A percentile compares a stretch with the other conserved stretches of the same genome.
Evolutionary conservation across 108 stramenopile genomes (phyloP).

Genomic region (Phaeodactylum tricornutum): DNA sequence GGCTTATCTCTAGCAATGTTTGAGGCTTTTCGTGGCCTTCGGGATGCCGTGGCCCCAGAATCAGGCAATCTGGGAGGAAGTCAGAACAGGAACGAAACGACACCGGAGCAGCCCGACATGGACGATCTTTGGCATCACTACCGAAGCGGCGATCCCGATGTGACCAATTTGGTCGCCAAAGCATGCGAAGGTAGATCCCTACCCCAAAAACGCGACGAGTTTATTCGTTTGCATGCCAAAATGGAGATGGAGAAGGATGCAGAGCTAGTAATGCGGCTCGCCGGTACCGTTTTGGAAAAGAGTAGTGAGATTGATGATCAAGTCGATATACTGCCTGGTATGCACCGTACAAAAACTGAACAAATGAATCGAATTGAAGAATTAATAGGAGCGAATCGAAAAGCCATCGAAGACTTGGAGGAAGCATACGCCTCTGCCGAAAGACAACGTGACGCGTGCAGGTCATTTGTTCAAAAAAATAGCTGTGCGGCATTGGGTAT

Average conservation of each 20-base stretch:
- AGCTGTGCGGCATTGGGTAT: slow-evolving; percentile 67
- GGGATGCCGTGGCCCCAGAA: slow-evolving; percentile 75
- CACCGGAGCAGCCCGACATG: slow-evolving; percentile 24
- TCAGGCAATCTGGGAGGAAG: slow-evolving; percentile 38
- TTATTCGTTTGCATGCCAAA: slow-evolving; percentile 32
- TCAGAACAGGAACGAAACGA: slow-evolving; percentile 8
- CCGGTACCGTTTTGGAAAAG: slow-evolving; percentile 51
- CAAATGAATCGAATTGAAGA: slow-evolving; percentile 63
- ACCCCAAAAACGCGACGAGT: slow-evolving; percentile 48
- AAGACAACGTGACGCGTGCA: slow-evolving; percentile 38
- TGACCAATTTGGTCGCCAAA: slow-evolving; percentile 21
- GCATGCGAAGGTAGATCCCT: slow-evolving; percentile 6
- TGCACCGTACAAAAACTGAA: slow-evolving; percentile 53
- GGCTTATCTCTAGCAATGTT: slow-evolving; percentile 76
- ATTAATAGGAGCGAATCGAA: slow-evolving; percentile 43
- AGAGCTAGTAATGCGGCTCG: slow-evolving; percentile 36
- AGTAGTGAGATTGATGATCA: slow-evolving; percentile 59
- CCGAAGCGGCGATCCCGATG: slow-evolving; percentile 26
- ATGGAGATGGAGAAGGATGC: slow-evolving; percentile 53
- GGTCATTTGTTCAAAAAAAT: slow-evolving; percentile 40
- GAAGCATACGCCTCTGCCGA: slow-evolving; percentile 30
- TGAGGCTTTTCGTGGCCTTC: slow-evolving; percentile 75
- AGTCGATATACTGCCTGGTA: slow-evolving; percentile 56
- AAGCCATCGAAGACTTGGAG: slow-evolving; percentile 38
- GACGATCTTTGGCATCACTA: slow-evolving; percentile 50